These are phyloP conservation scores for Aspergillus kassunensis DNA, from an alignment of 495 filamentous ascomycete genomes.

Conservation along the genomic window DNA sequence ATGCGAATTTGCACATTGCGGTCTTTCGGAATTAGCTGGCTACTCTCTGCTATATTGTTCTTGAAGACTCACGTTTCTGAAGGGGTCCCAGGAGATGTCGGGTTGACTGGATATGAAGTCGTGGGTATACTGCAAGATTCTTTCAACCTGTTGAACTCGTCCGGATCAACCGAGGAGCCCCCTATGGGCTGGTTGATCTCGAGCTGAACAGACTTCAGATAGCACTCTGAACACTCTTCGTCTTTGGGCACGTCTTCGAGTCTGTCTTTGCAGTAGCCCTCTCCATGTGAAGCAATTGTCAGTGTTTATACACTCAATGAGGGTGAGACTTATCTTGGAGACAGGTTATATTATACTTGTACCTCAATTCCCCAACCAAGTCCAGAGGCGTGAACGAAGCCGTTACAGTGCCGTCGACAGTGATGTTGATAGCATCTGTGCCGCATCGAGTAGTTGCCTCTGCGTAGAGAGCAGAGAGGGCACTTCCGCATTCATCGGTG, in stretches of 20 bases:
- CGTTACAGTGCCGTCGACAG: background rate
- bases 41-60: background rate
- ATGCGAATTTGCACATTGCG: background rate
- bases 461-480: background rate
- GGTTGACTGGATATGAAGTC: conserved; percentile 1
- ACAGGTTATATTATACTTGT: conserved; percentile 1
- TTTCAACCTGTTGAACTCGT: background rate
- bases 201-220: conserved; percentile 1
- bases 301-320: background rate
- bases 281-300: background rate
- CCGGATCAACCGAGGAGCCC: background rate
- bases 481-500: background rate
- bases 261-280: background rate
- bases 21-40: background rate
- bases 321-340: background rate
- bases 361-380: background rate
- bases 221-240: conserved; percentile 2
- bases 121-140: conserved; percentile 1
- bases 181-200: background rate
- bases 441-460: background rate
- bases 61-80: background rate
- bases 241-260: background rate
- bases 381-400: background rate
- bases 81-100: background rate
- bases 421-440: background rate